Conservation (phyloP, 495 filamentous ascomycete species). For the Geopyxis carbonaria region DNA sequence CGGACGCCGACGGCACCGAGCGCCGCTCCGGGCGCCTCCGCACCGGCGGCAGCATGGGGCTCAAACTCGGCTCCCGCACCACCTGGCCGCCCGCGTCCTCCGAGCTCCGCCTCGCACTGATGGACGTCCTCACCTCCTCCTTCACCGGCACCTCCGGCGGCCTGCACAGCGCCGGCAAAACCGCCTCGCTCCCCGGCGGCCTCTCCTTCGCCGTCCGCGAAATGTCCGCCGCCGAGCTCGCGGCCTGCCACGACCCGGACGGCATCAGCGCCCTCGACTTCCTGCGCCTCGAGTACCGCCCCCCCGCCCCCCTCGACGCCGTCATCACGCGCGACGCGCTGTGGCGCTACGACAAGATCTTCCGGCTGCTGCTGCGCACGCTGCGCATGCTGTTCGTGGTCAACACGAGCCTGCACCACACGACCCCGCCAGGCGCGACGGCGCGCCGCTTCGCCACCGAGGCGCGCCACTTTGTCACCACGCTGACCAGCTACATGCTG, state of each 20-base stretch:
- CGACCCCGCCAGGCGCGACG: constrained; percentile 25
- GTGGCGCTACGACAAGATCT: constrained; percentile 66
- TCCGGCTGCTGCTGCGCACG: constrained; percentile 58
- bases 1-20: constrained; percentile 67
- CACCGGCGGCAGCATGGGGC: constrained; percentile 57
- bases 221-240: constrained; percentile 54
- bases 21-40: constrained; percentile 46
- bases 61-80: constrained; percentile 56
- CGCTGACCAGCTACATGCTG: constrained; percentile 56
- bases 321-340: constrained; percentile 53
- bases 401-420: constrained; percentile 43
- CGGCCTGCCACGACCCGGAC: constrained; percentile 59
- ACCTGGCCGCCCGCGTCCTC: constrained; percentile 89
- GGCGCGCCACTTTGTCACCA: constrained; percentile 57
- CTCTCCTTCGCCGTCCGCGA: constrained; percentile 79
- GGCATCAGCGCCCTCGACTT: constrained; percentile 81
- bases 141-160: constrained; percentile 30
- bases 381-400: constrained; percentile 66
- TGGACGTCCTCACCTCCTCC: constrained; percentile 67
- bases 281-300: constrained; percentile 65
- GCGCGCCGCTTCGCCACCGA: constrained; percentile 52
- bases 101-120: constrained; percentile 71
- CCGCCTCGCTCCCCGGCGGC: constrained; percentile 50
- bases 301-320: constrained; percentile 51
- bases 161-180: constrained; percentile 12